Evolutionary conservation across 2,329 filamentous ascomycete genomes (phyloP), one percentile per base, ranked within the genome.

Genomic region (Fusarium transvaalense): DNA sequence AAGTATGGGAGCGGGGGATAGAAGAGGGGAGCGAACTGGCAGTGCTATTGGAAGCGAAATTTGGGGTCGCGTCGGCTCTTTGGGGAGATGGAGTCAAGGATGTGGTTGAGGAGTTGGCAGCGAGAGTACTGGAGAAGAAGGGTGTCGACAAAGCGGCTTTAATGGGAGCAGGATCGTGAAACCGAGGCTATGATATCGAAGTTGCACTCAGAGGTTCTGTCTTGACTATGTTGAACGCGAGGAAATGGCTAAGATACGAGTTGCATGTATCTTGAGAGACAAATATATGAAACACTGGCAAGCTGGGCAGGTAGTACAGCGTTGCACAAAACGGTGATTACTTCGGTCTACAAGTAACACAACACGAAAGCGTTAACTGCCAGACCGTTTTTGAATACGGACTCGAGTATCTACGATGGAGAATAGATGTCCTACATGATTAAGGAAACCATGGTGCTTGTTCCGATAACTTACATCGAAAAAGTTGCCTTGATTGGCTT

Each of bases 71-170:
- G 25, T 69, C 68, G 27, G 55, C 68, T 27, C 55, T 69, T 46
- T 66, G 62, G 55, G 68, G 68, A 17, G 66, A 71, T 19, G 68
- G 69, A 12, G 62, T 71, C 12, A 64, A 64, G 43, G 68, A 71
- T 53, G 62, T 43, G 5, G 62, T 70, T 37, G 69, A 71, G 50
- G 68, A 71, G 56, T 38, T 71, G 56, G 56, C 62, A 41, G 56
- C 57, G 15, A 58, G 29, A 42, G 66, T 68, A 21, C 37, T 71
- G 35, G 57, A 61, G 54, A 45, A 35, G 29, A 57, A 58, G 41
- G 68, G 65, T 17, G 41, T 61, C 35, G 45, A 27, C 21, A 57
- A 61, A 39, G 31, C 50, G 25, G 39, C 17, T 35, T 32, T 64
- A 25, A 53, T 42, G 47, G 65, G 52, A 19, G 48, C 27, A 25